These are phyloP conservation scores for Diaporthe nobilis DNA, from an alignment of 2,329 filamentous ascomycete species.

Conservation along the genomic window DNA sequence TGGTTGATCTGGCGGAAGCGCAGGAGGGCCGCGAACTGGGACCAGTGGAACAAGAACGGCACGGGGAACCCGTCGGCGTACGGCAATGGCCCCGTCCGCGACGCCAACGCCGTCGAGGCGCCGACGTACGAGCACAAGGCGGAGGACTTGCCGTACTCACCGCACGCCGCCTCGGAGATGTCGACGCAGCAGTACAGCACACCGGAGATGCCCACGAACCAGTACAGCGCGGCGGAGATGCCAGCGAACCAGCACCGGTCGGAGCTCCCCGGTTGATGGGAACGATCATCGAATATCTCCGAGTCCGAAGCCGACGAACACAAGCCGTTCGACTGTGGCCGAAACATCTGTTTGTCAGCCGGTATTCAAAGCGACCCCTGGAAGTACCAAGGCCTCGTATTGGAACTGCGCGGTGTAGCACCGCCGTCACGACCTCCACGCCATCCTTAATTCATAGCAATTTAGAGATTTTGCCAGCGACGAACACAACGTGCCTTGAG, in stretches of 20 bases:
- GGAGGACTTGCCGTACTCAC: background rate
- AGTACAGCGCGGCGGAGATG: conserved; percentile 12
- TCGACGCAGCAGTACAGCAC: background rate
- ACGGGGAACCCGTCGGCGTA: conserved; percentile 19
- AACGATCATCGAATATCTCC: accelerated
- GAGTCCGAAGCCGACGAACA: too few relatives aligned
- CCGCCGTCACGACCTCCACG: background rate
- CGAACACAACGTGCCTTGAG: background rate
- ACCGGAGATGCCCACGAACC: background rate
- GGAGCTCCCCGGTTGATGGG: background rate
- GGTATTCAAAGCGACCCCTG: background rate
- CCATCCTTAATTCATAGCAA: background rate
- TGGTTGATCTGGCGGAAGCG: conserved; percentile 26
- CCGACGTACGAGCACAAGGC: conserved; percentile 15
- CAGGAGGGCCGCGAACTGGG: conserved; percentile 4
- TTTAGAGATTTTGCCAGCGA: background rate
- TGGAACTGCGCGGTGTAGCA: background rate
- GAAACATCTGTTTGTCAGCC: background rate
- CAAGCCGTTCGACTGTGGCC: background rate
- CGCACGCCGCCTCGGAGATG: background rate
- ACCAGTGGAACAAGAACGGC: conserved; percentile 20
- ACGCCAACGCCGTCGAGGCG: conserved; percentile 29
- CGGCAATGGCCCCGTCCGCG: conserved; percentile 2
- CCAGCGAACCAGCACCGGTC: background rate
- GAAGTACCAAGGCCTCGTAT: too few relatives aligned